These are phyloP conservation scores for Cytospora paraplurivora DNA, from an alignment of 2,329 filamentous ascomycete species.

Conservation along the genomic window DNA sequence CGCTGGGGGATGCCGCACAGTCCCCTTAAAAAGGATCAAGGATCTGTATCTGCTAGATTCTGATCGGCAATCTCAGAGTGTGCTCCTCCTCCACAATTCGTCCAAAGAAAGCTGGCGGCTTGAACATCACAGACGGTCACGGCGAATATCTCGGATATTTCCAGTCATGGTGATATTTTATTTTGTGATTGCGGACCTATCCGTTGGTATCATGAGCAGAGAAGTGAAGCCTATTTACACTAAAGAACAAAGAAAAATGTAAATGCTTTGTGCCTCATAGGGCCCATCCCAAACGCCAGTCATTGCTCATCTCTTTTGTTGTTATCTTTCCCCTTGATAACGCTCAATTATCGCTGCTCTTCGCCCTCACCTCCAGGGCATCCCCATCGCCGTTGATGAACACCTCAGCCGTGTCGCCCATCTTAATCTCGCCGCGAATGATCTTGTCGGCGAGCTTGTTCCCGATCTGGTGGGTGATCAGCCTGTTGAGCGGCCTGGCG, in stretches of 20 bases:
- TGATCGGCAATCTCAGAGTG: not conserved
- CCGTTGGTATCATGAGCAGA: constrained; percentile 26
- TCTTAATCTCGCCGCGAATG: constrained; percentile 79
- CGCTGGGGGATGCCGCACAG: constrained; percentile 3
- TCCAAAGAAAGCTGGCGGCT: not conserved
- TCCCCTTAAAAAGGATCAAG: not conserved
- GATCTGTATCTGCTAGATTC: not conserved
- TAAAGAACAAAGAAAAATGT: not conserved
- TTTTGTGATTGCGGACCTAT: not conserved
- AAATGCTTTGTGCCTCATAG: not conserved
- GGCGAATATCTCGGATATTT: not conserved
- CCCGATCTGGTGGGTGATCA: constrained; percentile 87
- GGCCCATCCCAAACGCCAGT: not conserved
- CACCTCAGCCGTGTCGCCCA: constrained; percentile 73
- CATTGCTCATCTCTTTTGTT: not conserved
- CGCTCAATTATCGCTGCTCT: constrained; percentile 5
- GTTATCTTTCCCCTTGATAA: not conserved
- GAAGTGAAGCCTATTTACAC: constrained; percentile 8
- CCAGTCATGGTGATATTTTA: not conserved
- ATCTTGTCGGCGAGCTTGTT: constrained; percentile 90
- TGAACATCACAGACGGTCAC: not conserved
- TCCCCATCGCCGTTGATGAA: constrained; percentile 64
- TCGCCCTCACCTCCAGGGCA: constrained; percentile 53
- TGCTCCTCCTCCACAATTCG: not conserved
- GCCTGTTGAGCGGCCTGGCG: constrained; percentile 83